Base-by-base conservation (phyloP, 306 rosid genomes). In the Adenanthera pavonina region DNA sequence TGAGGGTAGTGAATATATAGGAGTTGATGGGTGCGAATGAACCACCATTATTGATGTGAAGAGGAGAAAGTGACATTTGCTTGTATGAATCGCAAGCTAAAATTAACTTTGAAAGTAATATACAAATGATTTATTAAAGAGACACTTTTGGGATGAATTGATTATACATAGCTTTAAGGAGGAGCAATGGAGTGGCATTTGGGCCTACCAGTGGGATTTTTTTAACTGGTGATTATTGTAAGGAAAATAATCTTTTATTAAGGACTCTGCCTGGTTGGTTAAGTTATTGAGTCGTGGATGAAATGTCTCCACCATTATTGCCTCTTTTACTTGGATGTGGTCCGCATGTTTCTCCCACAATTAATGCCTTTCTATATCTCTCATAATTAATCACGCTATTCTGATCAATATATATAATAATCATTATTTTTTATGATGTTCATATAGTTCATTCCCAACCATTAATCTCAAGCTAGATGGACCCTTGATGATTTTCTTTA, bases 81-180 rank as follows among this genome's bases (percentile, higher is more conserved):
- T 91, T 94, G 90, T 92, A 91, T 92, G 92, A 86, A 92, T 91
- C 89, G 98, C 98, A 92, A 94, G 91, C 97, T 86, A 79, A 89
- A 91, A 25, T 25, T 25, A 25, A 79, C 88, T 90, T 92, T 87
- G 81, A 85, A 92, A 86, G 77, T 86, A 88, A 91, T 90, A 75
- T 85, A 82, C 82, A 86, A 85, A 86, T 89, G 74, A 90, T 86
- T 86, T 83, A 76, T 85, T 80, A 87, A 82, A 84, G 80, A 82
- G 85, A 78, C 84, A 68, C 77, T 54, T 77, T 85, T 86, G 56
- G 77, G 87, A 85, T 73, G 87, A 86, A 69, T 56, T 80, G 82
- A 91, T 86, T 90, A 87, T 85, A 85, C 85, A 89, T 94, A 92
- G 92, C 97, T 94, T 94, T 91, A 91, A 91, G 97, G 88, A 91